phyloP scores from a whole-genome alignment of 129 eudicot genomes.

The Rutidosis leptorrhynchoides region DNA sequence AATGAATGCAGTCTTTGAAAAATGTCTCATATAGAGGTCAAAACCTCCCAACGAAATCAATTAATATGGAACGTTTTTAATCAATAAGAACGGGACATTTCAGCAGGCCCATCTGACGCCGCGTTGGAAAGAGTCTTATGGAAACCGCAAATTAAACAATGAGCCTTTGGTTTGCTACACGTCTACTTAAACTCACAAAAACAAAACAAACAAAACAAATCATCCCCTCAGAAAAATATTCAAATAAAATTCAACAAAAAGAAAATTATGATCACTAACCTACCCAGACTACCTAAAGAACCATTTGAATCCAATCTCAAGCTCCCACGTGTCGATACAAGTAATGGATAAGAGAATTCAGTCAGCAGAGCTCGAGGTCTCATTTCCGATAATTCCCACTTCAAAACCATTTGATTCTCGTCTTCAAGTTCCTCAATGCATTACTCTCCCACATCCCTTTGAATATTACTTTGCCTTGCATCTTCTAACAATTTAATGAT shows the following conservation, averaged over 20 bases:
- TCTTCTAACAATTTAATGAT: slow-evolving; percentile 55
- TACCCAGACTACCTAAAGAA: slow-evolving; percentile 38
- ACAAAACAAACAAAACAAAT: neutral
- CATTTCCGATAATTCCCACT: slow-evolving; percentile 68
- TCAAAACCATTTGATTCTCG: slow-evolving; percentile 21
- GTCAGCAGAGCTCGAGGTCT: slow-evolving; percentile 45
- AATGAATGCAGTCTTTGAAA: too few relatives aligned
- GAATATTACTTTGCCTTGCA: slow-evolving; percentile 46
- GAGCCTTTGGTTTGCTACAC: too few relatives aligned
- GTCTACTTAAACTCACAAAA: too few relatives aligned
- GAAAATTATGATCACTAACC: slow-evolving; percentile 37
- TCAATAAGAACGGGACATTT: too few relatives aligned
- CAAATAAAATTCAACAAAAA: too few relatives aligned
- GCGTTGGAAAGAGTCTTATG: slow-evolving; percentile 19
- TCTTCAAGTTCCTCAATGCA: slow-evolving; percentile 42
- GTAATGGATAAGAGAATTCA: slow-evolving; percentile 54
- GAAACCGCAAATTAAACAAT: too few relatives aligned
- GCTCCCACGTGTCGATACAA: slow-evolving; percentile 60
- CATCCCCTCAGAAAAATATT: neutral
- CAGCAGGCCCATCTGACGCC: too few relatives aligned
- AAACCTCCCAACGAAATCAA: too few relatives aligned
- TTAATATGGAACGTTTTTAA: too few relatives aligned
- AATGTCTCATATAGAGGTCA: too few relatives aligned
- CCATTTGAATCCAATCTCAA: slow-evolving; percentile 57
- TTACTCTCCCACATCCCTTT: slow-evolving; percentile 60